Base-by-base conservation (phyloP, 345 rosid species). In the Euphorbia pulcherrima region DNA sequence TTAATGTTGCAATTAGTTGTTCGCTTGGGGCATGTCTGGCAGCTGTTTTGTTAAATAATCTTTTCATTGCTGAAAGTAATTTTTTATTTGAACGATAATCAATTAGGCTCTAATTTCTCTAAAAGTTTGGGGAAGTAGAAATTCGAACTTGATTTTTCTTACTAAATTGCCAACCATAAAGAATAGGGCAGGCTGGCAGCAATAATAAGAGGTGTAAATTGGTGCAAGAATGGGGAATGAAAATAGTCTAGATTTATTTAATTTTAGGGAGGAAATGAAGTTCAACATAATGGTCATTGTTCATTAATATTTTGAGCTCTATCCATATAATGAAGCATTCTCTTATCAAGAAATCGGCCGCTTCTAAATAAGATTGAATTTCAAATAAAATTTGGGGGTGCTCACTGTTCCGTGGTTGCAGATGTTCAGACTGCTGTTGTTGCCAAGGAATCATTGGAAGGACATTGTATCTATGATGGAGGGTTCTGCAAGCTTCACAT, bases 401-500 rank as follows among this genome's bases (percentile, higher is more conserved):
- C 27, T 54, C 28, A 51, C 59, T 48, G 57, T 69, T 64, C 56
- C 26, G 10, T 74, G 17, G 57, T 11, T 80, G 82, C 86, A 92
- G 98, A 95, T 87, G 93, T 95, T 65, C 97, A 86, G 79, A 95
- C 91, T 6, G 99, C 91, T 71, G 82, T 95, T 68, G 87, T 82
- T 67, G 99, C 97, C 21, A 95, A 92, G 83, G 97, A 90, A 77
- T 94, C 99, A 59, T 76, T 95, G 83, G 97, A 95, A 85, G 99
- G 99, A 56, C 99, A 95, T 70, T 90, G 97, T 83, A 92, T 95
- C 30, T 92, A 95, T 67, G 97, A 89, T 74, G 97, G 99, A 68
- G 99, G 97, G 41, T 95, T 85, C 77, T 92, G 99, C 86, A 92
- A 95, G 75, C 97, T 95, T 76, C 99, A 95, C 80, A 75, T 92